phyloP scores from a whole-genome alignment of 139 green algal genomes.

The Chlorella ohadii region DNA sequence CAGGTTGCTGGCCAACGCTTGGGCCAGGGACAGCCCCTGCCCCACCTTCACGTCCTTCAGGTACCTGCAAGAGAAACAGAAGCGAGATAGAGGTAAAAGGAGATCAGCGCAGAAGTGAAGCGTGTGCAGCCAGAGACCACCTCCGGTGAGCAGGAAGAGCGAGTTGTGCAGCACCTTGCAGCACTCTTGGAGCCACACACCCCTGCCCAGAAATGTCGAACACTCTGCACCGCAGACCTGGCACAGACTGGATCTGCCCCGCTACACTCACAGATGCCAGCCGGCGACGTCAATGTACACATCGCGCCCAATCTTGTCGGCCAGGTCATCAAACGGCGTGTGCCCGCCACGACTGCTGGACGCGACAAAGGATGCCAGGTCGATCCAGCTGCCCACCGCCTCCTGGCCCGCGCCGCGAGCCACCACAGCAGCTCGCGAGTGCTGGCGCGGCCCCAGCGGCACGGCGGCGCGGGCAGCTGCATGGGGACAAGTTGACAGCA shows the following conservation, averaged over 20 bases:
- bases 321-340: conserved; percentile 44
- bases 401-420: conserved; percentile 3
- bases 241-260: no score
- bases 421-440: background rate
- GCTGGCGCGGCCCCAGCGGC: background rate
- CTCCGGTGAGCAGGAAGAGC: no score
- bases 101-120: no score
- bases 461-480: background rate
- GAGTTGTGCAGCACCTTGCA: no score
- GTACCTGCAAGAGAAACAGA: background rate
- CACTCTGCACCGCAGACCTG: no score
- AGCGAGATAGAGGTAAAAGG: no score
- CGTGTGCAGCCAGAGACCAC: no score
- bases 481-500: no score
- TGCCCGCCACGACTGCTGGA: background rate
- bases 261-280: conserved; percentile 55
- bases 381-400: conserved; percentile 30
- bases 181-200: no score
- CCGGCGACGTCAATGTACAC: conserved; percentile 46
- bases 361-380: conserved; percentile 47
- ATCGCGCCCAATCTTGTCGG: conserved; percentile 31
- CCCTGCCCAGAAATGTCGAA: no score
- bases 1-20: conserved; percentile 34
- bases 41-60: conserved; percentile 43
- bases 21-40: conserved; percentile 27